phyloP scores from a whole-genome alignment of 495 filamentous ascomycete species.

The Platismatia glauca region DNA sequence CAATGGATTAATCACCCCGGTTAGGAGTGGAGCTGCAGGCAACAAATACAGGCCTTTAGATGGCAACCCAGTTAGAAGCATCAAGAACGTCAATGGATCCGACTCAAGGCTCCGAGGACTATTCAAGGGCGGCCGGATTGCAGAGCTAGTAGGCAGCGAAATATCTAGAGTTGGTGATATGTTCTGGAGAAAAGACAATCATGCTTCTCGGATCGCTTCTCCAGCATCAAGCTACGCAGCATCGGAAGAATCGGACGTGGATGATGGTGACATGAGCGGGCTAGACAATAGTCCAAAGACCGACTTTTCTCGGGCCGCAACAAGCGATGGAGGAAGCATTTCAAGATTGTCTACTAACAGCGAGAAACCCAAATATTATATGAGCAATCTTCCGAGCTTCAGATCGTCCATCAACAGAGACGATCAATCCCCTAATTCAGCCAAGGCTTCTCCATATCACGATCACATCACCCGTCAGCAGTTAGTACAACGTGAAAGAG shows the following conservation, averaged over 20 bases:
- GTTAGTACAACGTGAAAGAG: constrained; percentile 24
- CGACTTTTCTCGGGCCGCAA: constrained; percentile 30
- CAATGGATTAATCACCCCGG: constrained; percentile 20
- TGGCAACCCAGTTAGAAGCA: constrained; percentile 13
- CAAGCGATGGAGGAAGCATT: constrained; percentile 35
- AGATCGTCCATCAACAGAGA: constrained; percentile 38
- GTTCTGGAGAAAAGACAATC: constrained; percentile 42
- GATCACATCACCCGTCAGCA: constrained; percentile 36
- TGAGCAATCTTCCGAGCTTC: constrained; percentile 43
- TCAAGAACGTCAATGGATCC: constrained; percentile 21
- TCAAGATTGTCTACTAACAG: constrained; percentile 32
- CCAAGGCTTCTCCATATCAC: constrained; percentile 19
- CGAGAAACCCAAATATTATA: constrained; percentile 33
- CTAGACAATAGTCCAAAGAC: constrained; percentile 28
- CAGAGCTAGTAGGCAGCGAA: constrained; percentile 46
- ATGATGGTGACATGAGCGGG: constrained; percentile 30
- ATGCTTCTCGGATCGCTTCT: constrained; percentile 35
- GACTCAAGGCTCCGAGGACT: constrained; percentile 39
- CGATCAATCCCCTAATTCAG: constrained; percentile 21
- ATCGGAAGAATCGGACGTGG: constrained; percentile 39
- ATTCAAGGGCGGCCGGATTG: constrained; percentile 47
- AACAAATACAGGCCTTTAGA: constrained; percentile 16
- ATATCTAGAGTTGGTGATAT: constrained; percentile 50
- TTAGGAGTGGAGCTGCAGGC: constrained; percentile 7
- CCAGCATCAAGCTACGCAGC: constrained; percentile 30